Base-by-base conservation (phyloP, 192 early-diverging fungal genomes). In the Umbelopsis vinacea region DNA sequence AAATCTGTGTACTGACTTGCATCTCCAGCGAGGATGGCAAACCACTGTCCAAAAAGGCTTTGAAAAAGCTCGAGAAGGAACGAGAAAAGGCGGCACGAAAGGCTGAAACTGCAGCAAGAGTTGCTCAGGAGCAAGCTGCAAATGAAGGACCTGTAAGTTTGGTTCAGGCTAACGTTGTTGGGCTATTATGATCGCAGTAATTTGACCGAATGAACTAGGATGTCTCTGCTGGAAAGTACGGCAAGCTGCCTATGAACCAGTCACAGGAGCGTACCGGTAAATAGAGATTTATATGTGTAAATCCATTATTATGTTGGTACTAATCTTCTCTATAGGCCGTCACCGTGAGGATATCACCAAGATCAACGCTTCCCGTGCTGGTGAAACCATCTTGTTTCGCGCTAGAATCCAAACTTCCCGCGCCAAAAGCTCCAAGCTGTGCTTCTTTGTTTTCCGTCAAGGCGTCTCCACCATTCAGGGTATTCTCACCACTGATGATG, bases 11-110 rank as follows among this genome's bases (percentile, higher is more conserved):
- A 33, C 46, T 45, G 24, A 19, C 17, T 21, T 8, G n/a, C 21
- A 26, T 19, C 37, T 47, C 14, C 71, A 84, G 88, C 50, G 92
- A 92, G 69, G 92, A 96, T 38, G 97, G 95, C 67, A 90, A 96
- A 74, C 93, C 97, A 22, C 84, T 96, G 46, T 93, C 95, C 46
- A 96, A 96, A 82, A 91, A 90, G 75, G 93, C 91, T 9, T 84
- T 97, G 46, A 98, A 98, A 88, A 98, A 98, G 85, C 88, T 93
- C 15, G 90, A 94, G 73, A 95, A 95, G 84, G 90, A 96, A 79
- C 82, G 85, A 52, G 92, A 96, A 77, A 98, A 97, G 92, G 92
- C 90, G 54, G 91, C 89, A 74, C 84, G 82, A 38, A 75, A 86
- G 72, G 84, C 84, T 10, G 86, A 87, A 66, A 86, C 85, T 29